A percentile compares a stretch with the other conserved stretches of the same genome.
Evolutionary conservation across 2,329 filamentous ascomycete species (phyloP).

Genomic region (Cladobotryum protrusum): DNA sequence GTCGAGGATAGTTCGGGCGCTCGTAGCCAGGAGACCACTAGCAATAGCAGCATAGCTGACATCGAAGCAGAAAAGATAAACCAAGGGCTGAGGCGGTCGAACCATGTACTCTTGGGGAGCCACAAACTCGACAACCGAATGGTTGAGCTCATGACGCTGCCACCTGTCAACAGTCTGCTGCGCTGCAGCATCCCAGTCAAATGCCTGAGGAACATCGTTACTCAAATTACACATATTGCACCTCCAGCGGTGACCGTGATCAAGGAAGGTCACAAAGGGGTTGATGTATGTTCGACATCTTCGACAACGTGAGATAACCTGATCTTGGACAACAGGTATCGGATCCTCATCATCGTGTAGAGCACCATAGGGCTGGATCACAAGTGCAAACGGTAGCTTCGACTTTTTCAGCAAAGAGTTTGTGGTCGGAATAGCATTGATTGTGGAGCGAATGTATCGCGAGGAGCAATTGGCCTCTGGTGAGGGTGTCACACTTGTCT

Average conservation of each 20-base stretch:
- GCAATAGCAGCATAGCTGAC: slow-evolving; percentile 88
- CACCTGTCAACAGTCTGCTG: slow-evolving; percentile 90
- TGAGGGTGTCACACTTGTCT: slow-evolving; percentile 88
- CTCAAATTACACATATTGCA: slow-evolving; percentile 99
- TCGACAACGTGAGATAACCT: slow-evolving; percentile 93
- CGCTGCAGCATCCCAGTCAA: slow-evolving; percentile 91
- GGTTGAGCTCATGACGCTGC: slow-evolving; percentile 87
- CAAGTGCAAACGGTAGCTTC: slow-evolving; percentile 86
- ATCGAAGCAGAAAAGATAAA: slow-evolving; percentile 93
- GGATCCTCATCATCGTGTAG: slow-evolving; percentile 89
- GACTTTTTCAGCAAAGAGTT: slow-evolving; percentile 94
- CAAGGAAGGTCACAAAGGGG: slow-evolving; percentile 91
- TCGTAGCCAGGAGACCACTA: slow-evolving; percentile 85
- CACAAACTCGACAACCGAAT: slow-evolving; percentile 95
- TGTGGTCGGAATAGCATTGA: slow-evolving; percentile 90
- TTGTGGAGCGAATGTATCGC: slow-evolving; percentile 90
- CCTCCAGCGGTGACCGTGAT: slow-evolving; percentile 95
- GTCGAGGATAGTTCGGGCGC: slow-evolving; percentile 87
- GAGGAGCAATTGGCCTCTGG: slow-evolving; percentile 85
- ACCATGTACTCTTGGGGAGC: slow-evolving; percentile 99
- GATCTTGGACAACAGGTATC: slow-evolving; percentile 88
- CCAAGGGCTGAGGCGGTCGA: slow-evolving; percentile 86
- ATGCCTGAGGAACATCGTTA: slow-evolving; percentile 98
- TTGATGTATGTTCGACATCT: slow-evolving; percentile 97
- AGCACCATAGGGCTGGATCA: slow-evolving; percentile 91